A percentile compares a stretch with the other conserved stretches of the same genome.
phyloP scores from a whole-genome alignment of 495 filamentous ascomycete genomes.

The Beverwykella pulmonaria region DNA sequence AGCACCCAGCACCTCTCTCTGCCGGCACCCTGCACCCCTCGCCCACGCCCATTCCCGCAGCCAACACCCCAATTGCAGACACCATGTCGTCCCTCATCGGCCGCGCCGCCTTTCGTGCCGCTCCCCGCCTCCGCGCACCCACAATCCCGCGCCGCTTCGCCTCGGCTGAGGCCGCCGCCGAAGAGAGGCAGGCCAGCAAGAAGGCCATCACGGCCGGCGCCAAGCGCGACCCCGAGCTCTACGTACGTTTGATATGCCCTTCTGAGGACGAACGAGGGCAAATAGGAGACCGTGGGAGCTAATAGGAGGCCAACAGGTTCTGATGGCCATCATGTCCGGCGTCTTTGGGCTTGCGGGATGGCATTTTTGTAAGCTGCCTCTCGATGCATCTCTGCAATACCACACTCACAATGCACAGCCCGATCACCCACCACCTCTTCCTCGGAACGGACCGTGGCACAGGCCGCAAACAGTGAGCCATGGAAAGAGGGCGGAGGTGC shows the following conservation, averaged over 20 bases:
- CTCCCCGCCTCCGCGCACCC: constrained; percentile 35
- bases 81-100: constrained; percentile 46
- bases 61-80: constrained; percentile 27
- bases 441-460: constrained; percentile 76
- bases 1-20: constrained; percentile 16
- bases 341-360: constrained; percentile 85
- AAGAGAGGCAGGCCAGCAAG: constrained; percentile 51
- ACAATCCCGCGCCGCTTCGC: constrained; percentile 13
- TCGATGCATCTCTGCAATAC: neutral
- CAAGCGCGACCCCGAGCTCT: constrained; percentile 79
- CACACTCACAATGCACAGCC: constrained; percentile 51
- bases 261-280: neutral
- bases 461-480: constrained; percentile 77
- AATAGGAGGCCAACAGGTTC: constrained; percentile 64
- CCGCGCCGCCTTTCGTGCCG: constrained; percentile 42
- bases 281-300: neutral
- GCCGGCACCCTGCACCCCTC: constrained; percentile 15
- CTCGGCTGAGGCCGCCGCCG: constrained; percentile 19
- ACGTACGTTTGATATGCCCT: constrained; percentile 56
- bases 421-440: constrained; percentile 81
- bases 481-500: constrained; percentile 71
- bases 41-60: neutral
- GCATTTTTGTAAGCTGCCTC: constrained; percentile 65
- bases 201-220: constrained; percentile 63
- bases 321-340: constrained; percentile 87